phyloP scores from a whole-genome alignment of 441 rosid genomes.

The Euphorbia corollata region DNA sequence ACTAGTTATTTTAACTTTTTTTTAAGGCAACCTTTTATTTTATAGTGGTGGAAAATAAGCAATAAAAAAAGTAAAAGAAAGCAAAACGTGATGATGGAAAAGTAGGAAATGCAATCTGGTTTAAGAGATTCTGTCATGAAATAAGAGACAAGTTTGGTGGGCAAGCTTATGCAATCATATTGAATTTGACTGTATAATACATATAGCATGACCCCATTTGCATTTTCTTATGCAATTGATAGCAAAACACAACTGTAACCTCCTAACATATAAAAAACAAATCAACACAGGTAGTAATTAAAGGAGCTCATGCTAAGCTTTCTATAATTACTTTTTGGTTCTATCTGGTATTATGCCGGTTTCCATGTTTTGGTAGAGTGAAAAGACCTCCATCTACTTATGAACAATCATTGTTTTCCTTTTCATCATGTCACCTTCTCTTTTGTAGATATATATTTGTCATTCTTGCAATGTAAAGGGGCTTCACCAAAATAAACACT shows the following conservation, averaged over 20 bases:
- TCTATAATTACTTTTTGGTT: no score
- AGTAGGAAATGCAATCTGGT: slow-evolving; percentile 20
- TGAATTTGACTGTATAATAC: slow-evolving; percentile 30
- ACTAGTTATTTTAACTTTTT: no score
- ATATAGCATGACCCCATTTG: slow-evolving; percentile 18
- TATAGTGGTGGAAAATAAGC: neutral
- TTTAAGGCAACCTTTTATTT: no score
- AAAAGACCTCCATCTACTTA: slow-evolving; percentile 12
- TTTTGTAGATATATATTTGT: no score
- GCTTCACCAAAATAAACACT: no score
- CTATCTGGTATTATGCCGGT: slow-evolving; percentile 11
- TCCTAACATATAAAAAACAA: slow-evolving; percentile 7
- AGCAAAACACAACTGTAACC: slow-evolving; percentile 23
- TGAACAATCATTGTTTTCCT: slow-evolving; percentile 11
- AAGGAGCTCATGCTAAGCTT: slow-evolving; percentile 13
- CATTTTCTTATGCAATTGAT: slow-evolving; percentile 16
- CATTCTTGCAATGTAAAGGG: no score
- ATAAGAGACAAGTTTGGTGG: slow-evolving; percentile 20
- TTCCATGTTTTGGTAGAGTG: slow-evolving; percentile 11
- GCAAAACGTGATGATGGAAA: neutral
- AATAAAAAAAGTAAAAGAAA: neutral
- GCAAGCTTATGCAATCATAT: slow-evolving; percentile 31
- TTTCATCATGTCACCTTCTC: slow-evolving; percentile 5
- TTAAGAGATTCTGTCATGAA: slow-evolving; percentile 19
- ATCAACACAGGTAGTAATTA: neutral